phyloP scores from a whole-genome alignment of 1,284 basidiomycete species.

The Malassezia slooffiae region DNA sequence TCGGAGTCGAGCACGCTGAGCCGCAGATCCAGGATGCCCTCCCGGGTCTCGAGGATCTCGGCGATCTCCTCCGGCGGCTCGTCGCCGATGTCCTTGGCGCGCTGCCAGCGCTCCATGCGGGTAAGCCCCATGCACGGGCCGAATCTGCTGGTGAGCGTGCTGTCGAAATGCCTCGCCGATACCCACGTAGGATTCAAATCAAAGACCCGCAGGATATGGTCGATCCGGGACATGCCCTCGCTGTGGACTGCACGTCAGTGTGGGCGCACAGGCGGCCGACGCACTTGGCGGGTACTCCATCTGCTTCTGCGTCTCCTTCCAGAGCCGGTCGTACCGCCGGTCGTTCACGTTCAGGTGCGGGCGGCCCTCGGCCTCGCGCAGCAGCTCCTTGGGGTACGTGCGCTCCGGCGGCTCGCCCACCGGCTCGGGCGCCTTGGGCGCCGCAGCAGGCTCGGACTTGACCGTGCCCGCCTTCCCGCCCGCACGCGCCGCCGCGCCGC shows the following conservation, averaged over 20 bases:
- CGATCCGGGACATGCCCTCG: slow-evolving; percentile 31
- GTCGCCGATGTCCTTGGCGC: slow-evolving; percentile 67
- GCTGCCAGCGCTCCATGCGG: slow-evolving; percentile 74
- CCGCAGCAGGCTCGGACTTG: background rate
- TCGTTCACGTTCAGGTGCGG: slow-evolving; percentile 24
- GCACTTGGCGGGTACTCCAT: slow-evolving; percentile 18
- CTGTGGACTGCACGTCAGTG: slow-evolving; percentile 27
- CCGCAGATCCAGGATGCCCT: slow-evolving; percentile 20
- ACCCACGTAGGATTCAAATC: slow-evolving; percentile 35
- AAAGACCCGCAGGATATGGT: slow-evolving; percentile 41
- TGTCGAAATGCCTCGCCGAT: too few species aligned
- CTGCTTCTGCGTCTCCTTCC: slow-evolving; percentile 24
- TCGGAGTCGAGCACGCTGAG: slow-evolving; percentile 6
- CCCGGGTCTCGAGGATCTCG: slow-evolving; percentile 35
- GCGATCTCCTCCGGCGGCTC: slow-evolving; percentile 68
- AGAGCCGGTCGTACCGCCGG: slow-evolving; percentile 25
- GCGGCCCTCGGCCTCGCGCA: slow-evolving; percentile 10
- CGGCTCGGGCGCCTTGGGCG: background rate
- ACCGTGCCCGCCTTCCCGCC: slow-evolving; percentile 1
- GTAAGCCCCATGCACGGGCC: slow-evolving; percentile 75
- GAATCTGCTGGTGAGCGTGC: slow-evolving; percentile 52
- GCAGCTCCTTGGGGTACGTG: slow-evolving; percentile 3
- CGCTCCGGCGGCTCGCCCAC: background rate
- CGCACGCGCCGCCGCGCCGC: background rate
- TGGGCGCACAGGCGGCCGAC: background rate